A percentile compares a stretch with the other conserved stretches of the same genome.
Conservation (phyloP, 495 filamentous ascomycete genomes). For the Tuber aestivum region DNA sequence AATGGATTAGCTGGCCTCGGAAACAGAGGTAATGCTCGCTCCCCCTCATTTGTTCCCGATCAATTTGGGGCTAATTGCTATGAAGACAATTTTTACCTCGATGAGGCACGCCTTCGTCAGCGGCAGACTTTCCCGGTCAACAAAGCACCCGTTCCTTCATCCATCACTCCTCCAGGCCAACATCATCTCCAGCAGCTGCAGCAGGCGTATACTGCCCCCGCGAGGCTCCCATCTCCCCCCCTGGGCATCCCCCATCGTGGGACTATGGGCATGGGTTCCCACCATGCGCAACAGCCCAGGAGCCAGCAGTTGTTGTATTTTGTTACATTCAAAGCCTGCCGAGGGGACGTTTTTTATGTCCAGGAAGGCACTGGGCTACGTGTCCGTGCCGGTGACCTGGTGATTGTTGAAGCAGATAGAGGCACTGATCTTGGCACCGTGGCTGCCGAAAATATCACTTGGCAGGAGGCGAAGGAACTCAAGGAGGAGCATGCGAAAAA, state of each 20-base stretch:
- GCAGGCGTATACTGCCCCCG: constrained; percentile 53
- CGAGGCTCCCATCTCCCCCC: constrained; percentile 49
- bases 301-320: constrained; percentile 82
- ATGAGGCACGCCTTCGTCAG: constrained; percentile 35
- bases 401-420: constrained; percentile 95
- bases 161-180: constrained; percentile 35
- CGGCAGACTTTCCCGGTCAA: constrained; percentile 31
- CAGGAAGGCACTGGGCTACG: constrained; percentile 90
- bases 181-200: constrained; percentile 47
- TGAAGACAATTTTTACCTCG: constrained; percentile 40
- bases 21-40: constrained; percentile 36
- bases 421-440: constrained; percentile 96
- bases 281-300: constrained; percentile 54
- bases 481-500: constrained; percentile 87
- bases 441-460: constrained; percentile 71
- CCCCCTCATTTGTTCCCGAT: constrained; percentile 34
- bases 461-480: constrained; percentile 74
- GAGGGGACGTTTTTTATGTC: constrained; percentile 93
- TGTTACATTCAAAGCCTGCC: constrained; percentile 89
- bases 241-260: constrained; percentile 53
- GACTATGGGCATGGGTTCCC: constrained; percentile 53
- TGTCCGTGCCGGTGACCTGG: constrained; percentile 82
- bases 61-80: constrained; percentile 8
- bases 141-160: constrained; percentile 33
- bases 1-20: constrained; percentile 30